A percentile compares a stretch with the other conserved stretches of the same genome.
These are phyloP conservation scores for Plasmodium sp. DNA, from an alignment of 169 alveolate genomes.

Conservation along the genomic window DNA sequence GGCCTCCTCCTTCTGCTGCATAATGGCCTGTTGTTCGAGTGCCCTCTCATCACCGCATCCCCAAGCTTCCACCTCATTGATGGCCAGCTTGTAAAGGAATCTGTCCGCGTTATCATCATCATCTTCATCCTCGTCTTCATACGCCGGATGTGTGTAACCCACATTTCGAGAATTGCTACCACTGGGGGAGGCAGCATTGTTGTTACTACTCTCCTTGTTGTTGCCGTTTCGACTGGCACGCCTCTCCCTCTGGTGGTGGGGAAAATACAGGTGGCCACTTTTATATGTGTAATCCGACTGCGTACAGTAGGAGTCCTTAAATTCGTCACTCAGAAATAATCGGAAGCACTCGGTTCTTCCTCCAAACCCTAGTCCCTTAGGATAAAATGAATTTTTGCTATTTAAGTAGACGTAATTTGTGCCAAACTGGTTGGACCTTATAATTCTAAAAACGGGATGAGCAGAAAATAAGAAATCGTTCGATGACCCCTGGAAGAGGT, in stretches of 20 bases:
- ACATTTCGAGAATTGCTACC: neutral
- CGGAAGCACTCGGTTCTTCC: conserved; percentile 74
- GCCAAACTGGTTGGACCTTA: conserved; percentile 50
- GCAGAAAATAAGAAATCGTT: conserved; percentile 72
- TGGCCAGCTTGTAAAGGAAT: conserved; percentile 49
- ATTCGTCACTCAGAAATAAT: conserved; percentile 71
- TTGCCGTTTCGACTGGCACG: neutral
- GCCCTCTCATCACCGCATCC: conserved; percentile 70
- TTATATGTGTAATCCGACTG: conserved; percentile 67
- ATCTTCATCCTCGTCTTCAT: conserved; percentile 11
- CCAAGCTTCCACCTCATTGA: conserved; percentile 73
- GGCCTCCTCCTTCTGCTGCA: conserved; percentile 50
- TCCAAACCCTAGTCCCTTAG: conserved; percentile 73
- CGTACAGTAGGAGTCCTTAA: conserved; percentile 74
- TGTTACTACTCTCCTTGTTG: neutral
- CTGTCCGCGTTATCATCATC: conserved; percentile 5
- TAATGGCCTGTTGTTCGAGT: conserved; percentile 29
- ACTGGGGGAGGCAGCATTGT: neutral
- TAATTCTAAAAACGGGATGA: conserved; percentile 55
- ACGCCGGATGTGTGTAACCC: neutral
- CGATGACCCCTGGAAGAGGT: conserved; percentile 58
- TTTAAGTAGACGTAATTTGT: conserved; percentile 62
- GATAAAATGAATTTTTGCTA: conserved; percentile 67
- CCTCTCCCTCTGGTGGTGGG: conserved; percentile 24
- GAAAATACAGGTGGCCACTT: conserved; percentile 70